Evolutionary conservation across 2,329 filamentous ascomycete species (phyloP).

Genomic region (Sphaerulina populicola): DNA sequence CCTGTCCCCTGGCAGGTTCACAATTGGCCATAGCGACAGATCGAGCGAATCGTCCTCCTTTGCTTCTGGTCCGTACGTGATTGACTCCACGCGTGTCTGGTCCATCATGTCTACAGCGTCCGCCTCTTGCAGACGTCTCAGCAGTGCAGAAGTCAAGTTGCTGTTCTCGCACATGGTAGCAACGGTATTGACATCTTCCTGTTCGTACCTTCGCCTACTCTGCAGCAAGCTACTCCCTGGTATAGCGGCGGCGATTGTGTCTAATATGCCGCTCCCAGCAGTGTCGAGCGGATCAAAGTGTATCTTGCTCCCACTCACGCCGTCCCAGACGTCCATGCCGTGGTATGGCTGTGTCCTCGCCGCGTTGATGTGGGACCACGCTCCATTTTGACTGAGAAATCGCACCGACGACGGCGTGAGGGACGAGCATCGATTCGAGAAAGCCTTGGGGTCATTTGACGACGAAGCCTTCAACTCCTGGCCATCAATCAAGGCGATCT

Average conservation of each 20-base stretch:
- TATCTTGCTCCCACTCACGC: constrained; percentile 75
- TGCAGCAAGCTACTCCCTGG: constrained; percentile 25
- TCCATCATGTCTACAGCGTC: constrained; percentile 67
- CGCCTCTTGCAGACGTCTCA: constrained; percentile 47
- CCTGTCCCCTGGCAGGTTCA: constrained; percentile 59
- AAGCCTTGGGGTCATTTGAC: constrained; percentile 59
- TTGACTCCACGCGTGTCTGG: constrained; percentile 68
- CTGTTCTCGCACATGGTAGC: constrained; percentile 96
- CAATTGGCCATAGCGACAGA: constrained; percentile 77
- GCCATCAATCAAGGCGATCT: constrained; percentile 80
- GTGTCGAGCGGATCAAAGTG: constrained; percentile 52
- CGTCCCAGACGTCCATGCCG: constrained; percentile 98
- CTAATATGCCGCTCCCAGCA: constrained; percentile 19
- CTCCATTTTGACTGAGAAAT: constrained; percentile 71
- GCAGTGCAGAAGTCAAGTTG: constrained; percentile 72
- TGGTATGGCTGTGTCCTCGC: constrained; percentile 77
- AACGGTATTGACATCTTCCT: constrained; percentile 44
- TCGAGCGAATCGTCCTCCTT: constrained; percentile 53
- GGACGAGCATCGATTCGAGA: constrained; percentile 92
- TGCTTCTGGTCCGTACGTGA: constrained; percentile 59
- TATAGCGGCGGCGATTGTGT: constrained; percentile 25
- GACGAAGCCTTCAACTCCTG: constrained; percentile 68
- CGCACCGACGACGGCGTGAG: constrained; percentile 80
- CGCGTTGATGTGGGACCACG: constrained; percentile 67
- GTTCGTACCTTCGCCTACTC: constrained; percentile 22